Evolutionary conservation across 2,329 filamentous ascomycete genomes (phyloP).

Genomic region (Chaetomium sp.): DNA sequence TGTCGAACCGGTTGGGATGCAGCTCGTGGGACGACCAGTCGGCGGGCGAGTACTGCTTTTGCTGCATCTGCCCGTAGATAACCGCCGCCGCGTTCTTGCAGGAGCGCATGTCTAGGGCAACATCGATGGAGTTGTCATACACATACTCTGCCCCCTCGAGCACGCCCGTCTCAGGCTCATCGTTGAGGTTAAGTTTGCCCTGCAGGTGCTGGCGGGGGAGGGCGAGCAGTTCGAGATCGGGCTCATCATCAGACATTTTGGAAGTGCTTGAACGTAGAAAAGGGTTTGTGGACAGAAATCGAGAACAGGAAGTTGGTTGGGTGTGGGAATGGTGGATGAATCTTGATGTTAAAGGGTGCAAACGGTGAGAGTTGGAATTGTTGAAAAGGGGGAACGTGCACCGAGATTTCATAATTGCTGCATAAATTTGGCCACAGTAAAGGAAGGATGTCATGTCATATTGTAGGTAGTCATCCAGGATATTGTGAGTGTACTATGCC

Average conservation of each 20-base stretch:
- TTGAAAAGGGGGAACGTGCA: conserved; percentile 20
- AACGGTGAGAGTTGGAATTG: conserved; percentile 1
- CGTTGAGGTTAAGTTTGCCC: conserved; percentile 55
- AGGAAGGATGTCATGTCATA: conserved; percentile 1
- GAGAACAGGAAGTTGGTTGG: neutral
- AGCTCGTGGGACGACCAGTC: conserved; percentile 88
- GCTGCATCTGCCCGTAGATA: conserved; percentile 81
- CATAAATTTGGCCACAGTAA: neutral
- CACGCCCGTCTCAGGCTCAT: conserved; percentile 76
- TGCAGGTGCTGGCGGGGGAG: conserved; percentile 80
- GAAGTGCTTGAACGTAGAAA: neutral
- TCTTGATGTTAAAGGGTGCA: neutral
- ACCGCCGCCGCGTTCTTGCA: conserved; percentile 79
- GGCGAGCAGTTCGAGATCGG: conserved; percentile 82
- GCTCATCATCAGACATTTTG: conserved; percentile 70
- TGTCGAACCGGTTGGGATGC: conserved; percentile 65
- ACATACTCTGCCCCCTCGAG: conserved; percentile 82
- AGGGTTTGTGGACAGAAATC: neutral
- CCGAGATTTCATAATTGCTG: conserved; percentile 1
- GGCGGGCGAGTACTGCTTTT: conserved; percentile 78
- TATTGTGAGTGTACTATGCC: neutral
- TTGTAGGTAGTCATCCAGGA: neutral
- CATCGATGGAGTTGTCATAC: conserved; percentile 90
- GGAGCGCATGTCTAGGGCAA: conserved; percentile 80
- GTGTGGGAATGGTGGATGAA: neutral